Base-by-base conservation (phyloP, 345 rosid genomes). In the Microcos paniculata region DNA sequence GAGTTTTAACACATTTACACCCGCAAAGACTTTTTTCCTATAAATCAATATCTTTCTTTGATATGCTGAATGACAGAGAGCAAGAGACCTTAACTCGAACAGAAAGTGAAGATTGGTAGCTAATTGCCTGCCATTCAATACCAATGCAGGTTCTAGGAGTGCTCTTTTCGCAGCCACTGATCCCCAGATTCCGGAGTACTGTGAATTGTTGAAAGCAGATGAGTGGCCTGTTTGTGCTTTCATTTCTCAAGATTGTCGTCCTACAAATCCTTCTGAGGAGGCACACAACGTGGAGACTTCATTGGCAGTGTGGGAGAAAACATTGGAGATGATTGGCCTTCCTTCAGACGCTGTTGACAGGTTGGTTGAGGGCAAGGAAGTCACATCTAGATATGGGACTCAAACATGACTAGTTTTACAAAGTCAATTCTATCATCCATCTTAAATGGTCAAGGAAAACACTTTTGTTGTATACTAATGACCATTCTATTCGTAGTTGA, bases 221-320 rank as follows among this genome's bases (percentile, higher is more conserved):
- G 96, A 92, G 16, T 90, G 92, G 94, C 98, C 98, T 72, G 97
- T 88, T 59, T 92, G 98, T 76, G 91, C 98, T n/a, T 93, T 90
- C 79, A 88, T 96, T 70, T 89, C 97, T 76, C 96, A 90, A 78
- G 98, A 93, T 75, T 96, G 99, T 80, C 94, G 91, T 49, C 98
- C 98, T 3, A 66, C 89, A 71, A 93, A 90, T 82, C 97, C 98
- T 80, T 96, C 97, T 0, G 97, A 96, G 84, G 98, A 93, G 85
- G 88, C 99, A 24, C 98, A 93, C 87, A 90, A 85, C 81, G 66
- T 84, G 1, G 94, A 86, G 55, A 92, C 93, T 48, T 87, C 94
- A 19, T 70, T 83, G 6, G 76, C 70, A 82, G 88, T 96, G 72
- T 96, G 98, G 99, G 94, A 92, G 77, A 96, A 93, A 89, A 92